Evolutionary conservation across 257 asterid genomes (phyloP), one percentile per base, ranked within the genome.

Genomic region (Plantago elongata): DNA sequence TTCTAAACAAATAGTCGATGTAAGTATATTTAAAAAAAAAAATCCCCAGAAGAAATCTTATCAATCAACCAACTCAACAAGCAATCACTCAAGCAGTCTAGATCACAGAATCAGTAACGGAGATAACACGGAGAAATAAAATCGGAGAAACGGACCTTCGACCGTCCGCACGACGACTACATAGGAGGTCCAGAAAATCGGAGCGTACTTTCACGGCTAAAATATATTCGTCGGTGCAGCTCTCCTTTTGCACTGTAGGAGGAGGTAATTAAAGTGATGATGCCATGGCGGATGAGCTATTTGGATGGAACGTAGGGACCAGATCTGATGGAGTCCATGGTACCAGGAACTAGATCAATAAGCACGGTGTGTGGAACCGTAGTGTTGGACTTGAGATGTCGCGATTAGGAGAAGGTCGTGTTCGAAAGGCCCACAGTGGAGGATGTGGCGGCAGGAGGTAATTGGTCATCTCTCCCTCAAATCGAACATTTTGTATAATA

Each of bases 271-370:
- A 65, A 69, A 13, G 61, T 30, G 68, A 44, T 45, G 68, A 29
- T n/a, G 78, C 61, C 62, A 54, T 22, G 65, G 56, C 45, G 69
- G 0, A 54, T 62, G 6, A 57, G 27, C 9, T 9, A 73, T 22
- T 2, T 2, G 27, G 27, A 22, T 22, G 2, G 27, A 22, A 22
- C 96, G 57, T 67, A 88, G 10, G 89, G 86, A 0, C 96, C 93
- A 56, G 95, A 85, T 83, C 95, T 83, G 80, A 88, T 88, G 60
- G 90, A 77, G 72, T 88, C 96, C 96, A 88, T 88, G 5, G 96
- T 88, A 11, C 96, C 96, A 0, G 96, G 96, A 79, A 85, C 96
- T 61, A 88, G 95, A 88, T 88, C 96, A 95, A 88, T 88, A 62
- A 88, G 84, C 65, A 88, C 96, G 9, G 96, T 95, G 16, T 95